Percentiles rank a stretch among this genome's conserved stretches.
Evolutionary conservation across 2,329 filamentous ascomycete species (phyloP).

Genomic region (Ophiosphaerella herpotricha): DNA sequence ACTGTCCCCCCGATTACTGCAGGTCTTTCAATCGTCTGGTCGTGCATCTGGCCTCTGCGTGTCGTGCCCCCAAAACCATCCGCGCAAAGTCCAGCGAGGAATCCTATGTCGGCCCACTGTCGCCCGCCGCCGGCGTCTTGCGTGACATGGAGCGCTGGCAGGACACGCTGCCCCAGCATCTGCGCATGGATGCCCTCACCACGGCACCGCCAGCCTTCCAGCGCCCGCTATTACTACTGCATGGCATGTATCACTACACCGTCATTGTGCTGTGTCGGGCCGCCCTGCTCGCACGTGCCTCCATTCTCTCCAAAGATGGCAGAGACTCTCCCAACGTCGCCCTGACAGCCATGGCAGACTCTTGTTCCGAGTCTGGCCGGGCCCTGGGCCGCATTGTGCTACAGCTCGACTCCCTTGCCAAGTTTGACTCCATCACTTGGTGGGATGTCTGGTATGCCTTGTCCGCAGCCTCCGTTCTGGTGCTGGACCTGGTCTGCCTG

Average conservation of each 20-base stretch:
- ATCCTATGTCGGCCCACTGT: slow-evolving; percentile 45
- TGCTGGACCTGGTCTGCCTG: slow-evolving; percentile 45
- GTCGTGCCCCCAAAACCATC: slow-evolving; percentile 43
- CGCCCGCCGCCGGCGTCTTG: slow-evolving; percentile 45
- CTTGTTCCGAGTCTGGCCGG: slow-evolving; percentile 46
- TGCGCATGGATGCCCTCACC: slow-evolving; percentile 40
- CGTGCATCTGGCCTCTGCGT: slow-evolving; percentile 45
- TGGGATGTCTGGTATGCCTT: slow-evolving; percentile 50
- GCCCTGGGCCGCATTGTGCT: slow-evolving; percentile 40
- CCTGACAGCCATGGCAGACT: slow-evolving; percentile 42
- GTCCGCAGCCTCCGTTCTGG: slow-evolving; percentile 44
- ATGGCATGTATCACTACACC: slow-evolving; percentile 49
- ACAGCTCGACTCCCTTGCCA: slow-evolving; percentile 43
- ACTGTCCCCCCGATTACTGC: slow-evolving; percentile 45
- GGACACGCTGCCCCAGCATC: slow-evolving; percentile 45
- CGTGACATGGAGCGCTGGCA: slow-evolving; percentile 49
- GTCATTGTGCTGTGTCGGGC: slow-evolving; percentile 46
- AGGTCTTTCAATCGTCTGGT: slow-evolving; percentile 46
- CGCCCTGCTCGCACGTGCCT: slow-evolving; percentile 46
- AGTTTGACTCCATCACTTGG: slow-evolving; percentile 49
- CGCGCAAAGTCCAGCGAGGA: slow-evolving; percentile 39
- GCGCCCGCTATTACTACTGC: slow-evolving; percentile 47
- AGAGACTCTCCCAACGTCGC: slow-evolving; percentile 31
- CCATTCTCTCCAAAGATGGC: slow-evolving; percentile 33
- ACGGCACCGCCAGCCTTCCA: slow-evolving; percentile 41